Conservation (phyloP, 352 stramenopile genomes). For the Phytophthora colocasiae region DNA sequence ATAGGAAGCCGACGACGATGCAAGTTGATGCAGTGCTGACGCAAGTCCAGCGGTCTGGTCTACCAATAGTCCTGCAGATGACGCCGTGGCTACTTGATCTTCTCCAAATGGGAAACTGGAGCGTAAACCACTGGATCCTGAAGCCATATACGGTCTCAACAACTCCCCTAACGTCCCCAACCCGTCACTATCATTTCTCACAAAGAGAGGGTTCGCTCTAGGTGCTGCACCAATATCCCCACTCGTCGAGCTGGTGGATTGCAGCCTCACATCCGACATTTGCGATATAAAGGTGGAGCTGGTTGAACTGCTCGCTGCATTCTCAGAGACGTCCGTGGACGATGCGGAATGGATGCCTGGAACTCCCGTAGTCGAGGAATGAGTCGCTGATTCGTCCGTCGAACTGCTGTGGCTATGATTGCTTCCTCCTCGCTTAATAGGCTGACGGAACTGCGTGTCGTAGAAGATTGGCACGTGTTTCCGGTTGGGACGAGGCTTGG, state of each 20-base stretch:
- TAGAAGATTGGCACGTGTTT: slow-evolving; percentile 90
- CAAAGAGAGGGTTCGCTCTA: slow-evolving; percentile 62
- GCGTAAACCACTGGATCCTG: slow-evolving; percentile 20
- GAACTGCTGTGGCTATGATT: slow-evolving; percentile 29
- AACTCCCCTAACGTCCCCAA: slow-evolving; percentile 55
- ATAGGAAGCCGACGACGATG: slow-evolving; percentile 61
- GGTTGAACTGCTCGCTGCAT: slow-evolving; percentile 37
- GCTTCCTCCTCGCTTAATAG: slow-evolving; percentile 26
- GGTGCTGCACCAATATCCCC: slow-evolving; percentile 36
- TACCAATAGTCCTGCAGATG: slow-evolving; percentile 19
- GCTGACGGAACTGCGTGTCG: slow-evolving; percentile 50
- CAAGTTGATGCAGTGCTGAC: slow-evolving; percentile 61
- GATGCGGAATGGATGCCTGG: slow-evolving; percentile 30
- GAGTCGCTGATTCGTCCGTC: slow-evolving; percentile 42
- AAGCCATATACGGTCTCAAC: slow-evolving; percentile 51
- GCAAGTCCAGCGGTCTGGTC: slow-evolving; percentile 21
- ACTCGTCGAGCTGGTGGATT: slow-evolving; percentile 21
- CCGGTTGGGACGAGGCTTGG: slow-evolving; percentile 79
- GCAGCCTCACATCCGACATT: slow-evolving; percentile 41
- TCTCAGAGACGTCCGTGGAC: slow-evolving; percentile 21
- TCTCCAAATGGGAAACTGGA: slow-evolving; percentile 32
- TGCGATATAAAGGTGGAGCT: slow-evolving; percentile 22
- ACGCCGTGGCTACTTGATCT: slow-evolving; percentile 10
- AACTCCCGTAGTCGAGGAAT: slow-evolving; percentile 48
- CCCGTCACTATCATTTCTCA: slow-evolving; percentile 63